Evolutionary conservation across 768 basidiomycete genomes (phyloP).

Genomic region (Termitomyces eurrhizus): DNA sequence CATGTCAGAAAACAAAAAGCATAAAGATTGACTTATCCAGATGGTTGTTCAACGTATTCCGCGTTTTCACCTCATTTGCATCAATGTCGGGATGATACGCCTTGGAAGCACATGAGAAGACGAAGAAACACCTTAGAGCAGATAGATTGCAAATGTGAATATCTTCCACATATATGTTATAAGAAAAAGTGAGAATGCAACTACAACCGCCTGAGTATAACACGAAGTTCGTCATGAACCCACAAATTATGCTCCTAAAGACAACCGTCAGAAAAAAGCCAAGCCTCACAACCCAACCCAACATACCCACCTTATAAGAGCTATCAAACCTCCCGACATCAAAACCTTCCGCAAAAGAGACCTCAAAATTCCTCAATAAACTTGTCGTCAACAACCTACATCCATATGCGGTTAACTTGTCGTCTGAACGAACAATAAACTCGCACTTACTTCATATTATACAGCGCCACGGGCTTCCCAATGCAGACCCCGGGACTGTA

Average conservation of each 20-base stretch:
- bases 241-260: slow-evolving; percentile 21
- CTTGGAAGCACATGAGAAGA: background rate
- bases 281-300: background rate
- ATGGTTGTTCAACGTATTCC: no score
- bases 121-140: background rate
- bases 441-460: slow-evolving; percentile 22
- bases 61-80: no score
- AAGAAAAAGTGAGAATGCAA: background rate
- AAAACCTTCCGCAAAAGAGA: slow-evolving; percentile 15
- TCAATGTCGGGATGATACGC: no score
- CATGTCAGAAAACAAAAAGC: no score
- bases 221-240: slow-evolving; percentile 18
- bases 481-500: slow-evolving; percentile 20
- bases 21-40: no score
- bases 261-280: background rate
- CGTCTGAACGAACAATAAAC: background rate
- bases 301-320: slow-evolving; percentile 18
- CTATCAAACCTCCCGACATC: slow-evolving; percentile 17
- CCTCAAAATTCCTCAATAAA: slow-evolving; percentile 13
- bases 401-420: background rate
- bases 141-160: background rate
- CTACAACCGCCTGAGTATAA: slow-evolving; percentile 11
- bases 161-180: background rate
- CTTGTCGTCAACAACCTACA: slow-evolving; percentile 15
- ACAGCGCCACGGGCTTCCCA: slow-evolving; percentile 22